A percentile compares a stretch with the other conserved stretches of the same genome.
Conservation (phyloP, 2,329 filamentous ascomycete genomes). For the Ascochyta rabiei region DNA sequence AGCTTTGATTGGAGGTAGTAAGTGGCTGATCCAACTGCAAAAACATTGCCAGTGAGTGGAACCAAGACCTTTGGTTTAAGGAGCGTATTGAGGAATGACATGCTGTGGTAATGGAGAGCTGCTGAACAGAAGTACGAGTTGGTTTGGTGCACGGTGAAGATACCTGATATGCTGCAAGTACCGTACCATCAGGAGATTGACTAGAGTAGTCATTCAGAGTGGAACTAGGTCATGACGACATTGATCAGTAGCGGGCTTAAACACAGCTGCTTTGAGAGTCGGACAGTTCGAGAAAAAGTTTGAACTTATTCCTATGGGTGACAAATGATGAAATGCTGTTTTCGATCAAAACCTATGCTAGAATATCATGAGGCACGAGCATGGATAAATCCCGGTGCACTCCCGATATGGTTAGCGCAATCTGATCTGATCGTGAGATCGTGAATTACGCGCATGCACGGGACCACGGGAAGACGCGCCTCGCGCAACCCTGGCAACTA, state of each 20-base stretch:
- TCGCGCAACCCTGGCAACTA: constrained; percentile 14
- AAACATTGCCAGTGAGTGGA: constrained; percentile 25
- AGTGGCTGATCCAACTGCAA: constrained; percentile 28
- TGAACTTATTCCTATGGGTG: too few species aligned
- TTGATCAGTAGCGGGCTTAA: neutral
- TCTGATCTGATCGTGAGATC: constrained; percentile 19
- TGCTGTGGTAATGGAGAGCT: constrained; percentile 1
- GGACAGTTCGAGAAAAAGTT: too few species aligned
- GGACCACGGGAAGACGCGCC: constrained; percentile 42
- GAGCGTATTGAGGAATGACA: constrained; percentile 14
- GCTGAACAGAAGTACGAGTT: too few species aligned
- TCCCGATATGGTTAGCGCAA: constrained; percentile 6
- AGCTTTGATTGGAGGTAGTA: constrained; percentile 43
- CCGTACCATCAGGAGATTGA: too few species aligned
- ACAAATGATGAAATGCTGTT: too few species aligned
- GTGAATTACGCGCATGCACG: constrained; percentile 42
- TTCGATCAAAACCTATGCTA: too few species aligned
- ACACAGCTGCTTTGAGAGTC: too few species aligned
- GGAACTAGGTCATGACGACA: constrained; percentile 12
- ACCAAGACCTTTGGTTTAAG: constrained; percentile 12
- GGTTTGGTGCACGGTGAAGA: neutral
- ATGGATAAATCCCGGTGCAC: neutral
- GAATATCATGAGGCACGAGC: too few species aligned
- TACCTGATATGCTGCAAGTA: neutral
- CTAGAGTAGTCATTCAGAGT: too few species aligned